Conservation (phyloP, 257 asterid species). For the Solanum corneliomulleri region DNA sequence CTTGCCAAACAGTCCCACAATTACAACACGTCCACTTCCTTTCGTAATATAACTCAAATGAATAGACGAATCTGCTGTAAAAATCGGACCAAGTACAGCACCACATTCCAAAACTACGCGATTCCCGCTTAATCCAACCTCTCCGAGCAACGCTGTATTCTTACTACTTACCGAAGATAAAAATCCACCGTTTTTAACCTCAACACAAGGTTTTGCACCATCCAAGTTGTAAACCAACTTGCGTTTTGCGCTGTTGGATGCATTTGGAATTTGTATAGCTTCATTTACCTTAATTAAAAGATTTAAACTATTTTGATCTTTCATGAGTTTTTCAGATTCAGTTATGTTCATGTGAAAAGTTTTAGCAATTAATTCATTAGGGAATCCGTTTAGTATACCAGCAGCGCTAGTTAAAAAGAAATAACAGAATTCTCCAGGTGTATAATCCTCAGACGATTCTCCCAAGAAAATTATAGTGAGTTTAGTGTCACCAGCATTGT, state of each 20-base stretch:
- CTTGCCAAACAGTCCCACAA: slow-evolving; percentile 23
- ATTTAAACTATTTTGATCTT: slow-evolving; percentile 12
- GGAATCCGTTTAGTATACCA: slow-evolving; percentile 21
- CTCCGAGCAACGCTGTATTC: slow-evolving; percentile 1
- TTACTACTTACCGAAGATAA: not conserved
- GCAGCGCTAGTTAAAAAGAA: slow-evolving; percentile 25
- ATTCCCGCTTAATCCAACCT: slow-evolving; percentile 14
- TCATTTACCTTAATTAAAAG: slow-evolving; percentile 4
- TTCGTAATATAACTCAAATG: slow-evolving; percentile 10
- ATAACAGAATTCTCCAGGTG: slow-evolving; percentile 3
- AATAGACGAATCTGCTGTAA: slow-evolving; percentile 7
- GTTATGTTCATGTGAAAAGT: not conserved
- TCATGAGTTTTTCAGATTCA: slow-evolving; percentile 8
- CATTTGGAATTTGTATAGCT: slow-evolving; percentile 5
- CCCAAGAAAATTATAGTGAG: not conserved
- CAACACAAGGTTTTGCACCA: not conserved
- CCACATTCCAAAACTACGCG: slow-evolving; percentile 6
- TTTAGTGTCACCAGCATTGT: not conserved
- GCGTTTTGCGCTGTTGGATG: not conserved
- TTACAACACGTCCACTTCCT: slow-evolving; percentile 28
- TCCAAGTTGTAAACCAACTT: not conserved
- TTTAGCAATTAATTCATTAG: slow-evolving; percentile 16
- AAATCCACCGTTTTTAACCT: not conserved
- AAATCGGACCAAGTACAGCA: slow-evolving; percentile 9
- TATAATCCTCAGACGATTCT: not conserved